Conservation (phyloP, 2,329 filamentous ascomycete genomes). For the Ceratocystis alfenasii region DNA sequence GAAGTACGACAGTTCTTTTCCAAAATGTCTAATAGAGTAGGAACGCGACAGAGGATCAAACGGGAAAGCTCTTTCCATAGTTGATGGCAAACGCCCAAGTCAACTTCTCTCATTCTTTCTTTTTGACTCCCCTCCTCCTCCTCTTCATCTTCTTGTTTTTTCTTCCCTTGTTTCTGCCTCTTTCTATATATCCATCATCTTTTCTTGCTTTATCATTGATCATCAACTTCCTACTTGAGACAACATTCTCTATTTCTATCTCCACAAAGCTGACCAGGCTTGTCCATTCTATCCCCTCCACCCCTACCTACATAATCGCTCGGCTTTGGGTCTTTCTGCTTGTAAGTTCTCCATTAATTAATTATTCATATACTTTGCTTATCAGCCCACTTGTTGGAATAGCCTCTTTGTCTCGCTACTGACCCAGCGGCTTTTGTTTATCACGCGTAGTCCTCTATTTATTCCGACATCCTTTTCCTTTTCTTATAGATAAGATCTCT, state of each 20-base stretch:
- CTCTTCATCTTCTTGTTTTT: neutral
- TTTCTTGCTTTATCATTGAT: conserved; percentile 2
- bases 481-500: neutral
- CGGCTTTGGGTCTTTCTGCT: neutral
- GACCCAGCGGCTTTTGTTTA: neutral
- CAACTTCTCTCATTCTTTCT: neutral
- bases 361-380: neutral
- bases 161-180: neutral
- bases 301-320: neutral
- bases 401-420: neutral
- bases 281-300: neutral
- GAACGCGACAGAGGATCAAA: conserved; percentile 11
- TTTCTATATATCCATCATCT: too few species aligned
- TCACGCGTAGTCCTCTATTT: neutral
- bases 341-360: neutral
- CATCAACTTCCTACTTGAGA: neutral
- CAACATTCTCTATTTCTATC: conserved; percentile 6
- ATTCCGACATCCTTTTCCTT: neutral
- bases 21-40: neutral
- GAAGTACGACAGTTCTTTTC: neutral
- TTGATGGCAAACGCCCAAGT: neutral
- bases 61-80: neutral
- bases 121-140: neutral
- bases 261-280: neutral
- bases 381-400: neutral